Evolutionary conservation across 257 asterid genomes (phyloP), one percentile per base, ranked within the genome.

Genomic region (Ballota nigra): DNA sequence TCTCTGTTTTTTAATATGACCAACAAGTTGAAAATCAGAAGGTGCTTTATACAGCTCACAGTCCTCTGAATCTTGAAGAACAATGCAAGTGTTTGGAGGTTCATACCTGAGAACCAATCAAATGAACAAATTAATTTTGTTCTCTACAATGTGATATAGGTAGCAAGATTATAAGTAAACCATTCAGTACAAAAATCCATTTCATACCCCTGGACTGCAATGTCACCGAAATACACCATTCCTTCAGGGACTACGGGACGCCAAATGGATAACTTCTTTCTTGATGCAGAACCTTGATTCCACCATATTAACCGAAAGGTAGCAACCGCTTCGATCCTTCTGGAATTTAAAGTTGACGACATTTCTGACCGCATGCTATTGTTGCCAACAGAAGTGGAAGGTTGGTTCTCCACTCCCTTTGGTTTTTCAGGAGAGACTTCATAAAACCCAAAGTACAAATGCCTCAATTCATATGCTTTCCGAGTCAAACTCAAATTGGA

Each of bases 261-360:
- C 99, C 99, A 94, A 57, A 94, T 81, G 28, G 99, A 94, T 73
- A 94, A 72, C 82, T 83, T 85, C 83, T 88, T 94, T 79, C 99
- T 88, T 64, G 96, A 88, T 71, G 92, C 92, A 73, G 93, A 91
- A 63, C 96, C 98, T 83, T 91, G 95, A 80, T 94, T 94, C 96
- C 93, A 94, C 99, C 99, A 94, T 74, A 94, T 83, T 82, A 91
- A 79, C 73, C 76, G 82, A 80, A 86, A 94, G 71, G 96, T 86
- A 16, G 98, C 97, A 79, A 89, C 90, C 24, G 90, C 87, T 82
- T 89, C 99, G 76, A 82, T 77, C 71, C 97, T 82, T 11, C 75
- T 82, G 59, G 98, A 89, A 79, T 82, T 88, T 63, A 83, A 81
- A 60, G 86, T 77, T 55, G 97, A 86, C 43, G 90, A 69, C 84